These are phyloP conservation scores for Pyronema domesticum DNA, from an alignment of 495 filamentous ascomycete genomes.

Conservation along the genomic window DNA sequence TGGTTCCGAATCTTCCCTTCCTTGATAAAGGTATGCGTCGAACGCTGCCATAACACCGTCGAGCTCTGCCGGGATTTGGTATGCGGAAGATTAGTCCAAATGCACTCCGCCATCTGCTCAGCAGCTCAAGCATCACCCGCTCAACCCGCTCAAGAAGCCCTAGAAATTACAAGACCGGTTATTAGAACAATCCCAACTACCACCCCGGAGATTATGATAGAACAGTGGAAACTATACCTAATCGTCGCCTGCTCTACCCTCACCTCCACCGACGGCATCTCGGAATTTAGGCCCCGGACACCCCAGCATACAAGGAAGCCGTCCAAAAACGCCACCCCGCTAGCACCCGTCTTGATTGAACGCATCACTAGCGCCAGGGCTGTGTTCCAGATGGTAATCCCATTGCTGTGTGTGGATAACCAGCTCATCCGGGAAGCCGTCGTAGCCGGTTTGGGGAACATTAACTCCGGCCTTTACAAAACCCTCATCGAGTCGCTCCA, in stretches of 20 bases:
- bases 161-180: conserved; percentile 38
- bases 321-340: conserved; percentile 42
- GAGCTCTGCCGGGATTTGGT: conserved; percentile 79
- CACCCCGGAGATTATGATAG: conserved; percentile 71
- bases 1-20: conserved; percentile 99
- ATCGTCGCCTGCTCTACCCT: conserved; percentile 94
- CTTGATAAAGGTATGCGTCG: conserved; percentile 74
- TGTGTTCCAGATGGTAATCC: conserved; percentile 79
- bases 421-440: conserved; percentile 70
- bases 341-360: conserved; percentile 44
- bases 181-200: conserved; percentile 39
- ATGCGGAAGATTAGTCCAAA: conserved; percentile 76
- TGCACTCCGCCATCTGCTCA: conserved; percentile 63
- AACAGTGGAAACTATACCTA: conserved; percentile 98
- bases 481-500: conserved; percentile 81
- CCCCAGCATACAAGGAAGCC: conserved; percentile 70
- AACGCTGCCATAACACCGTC: conserved; percentile 77
- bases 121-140: conserved; percentile 53
- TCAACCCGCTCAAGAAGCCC: conserved; percentile 38
- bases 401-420: conserved; percentile 59
- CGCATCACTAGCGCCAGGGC: conserved; percentile 76
- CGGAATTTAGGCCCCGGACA: conserved; percentile 34
- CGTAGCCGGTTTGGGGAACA: conserved; percentile 80
- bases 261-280: conserved; percentile 56
- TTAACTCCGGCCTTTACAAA: conserved; percentile 88